These are phyloP conservation scores for Chaetoscypha palmicola DNA, from an alignment of 2,329 filamentous ascomycete genomes.

Conservation along the genomic window DNA sequence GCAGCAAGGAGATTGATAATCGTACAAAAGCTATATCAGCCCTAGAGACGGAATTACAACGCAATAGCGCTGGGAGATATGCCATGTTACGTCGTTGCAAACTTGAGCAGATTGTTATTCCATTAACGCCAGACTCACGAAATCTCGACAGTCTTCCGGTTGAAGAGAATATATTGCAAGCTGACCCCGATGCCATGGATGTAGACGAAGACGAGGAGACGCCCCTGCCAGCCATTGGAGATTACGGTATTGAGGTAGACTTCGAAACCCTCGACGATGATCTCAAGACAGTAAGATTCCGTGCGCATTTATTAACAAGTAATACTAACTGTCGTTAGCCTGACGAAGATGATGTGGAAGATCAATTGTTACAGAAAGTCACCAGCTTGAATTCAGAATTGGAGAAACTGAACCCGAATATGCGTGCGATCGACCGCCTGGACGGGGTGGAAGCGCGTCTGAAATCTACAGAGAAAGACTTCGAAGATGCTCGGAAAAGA, in stretches of 20 bases:
- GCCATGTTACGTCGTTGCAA: slow-evolving; percentile 81
- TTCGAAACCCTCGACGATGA: slow-evolving; percentile 79
- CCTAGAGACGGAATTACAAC: slow-evolving; percentile 81
- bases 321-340: slow-evolving; percentile 41
- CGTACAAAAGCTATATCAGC: slow-evolving; percentile 66
- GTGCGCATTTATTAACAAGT: slow-evolving; percentile 26
- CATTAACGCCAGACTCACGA: slow-evolving; percentile 63
- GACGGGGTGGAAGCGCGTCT: slow-evolving; percentile 79
- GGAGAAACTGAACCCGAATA: slow-evolving; percentile 93
- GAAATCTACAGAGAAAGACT: slow-evolving; percentile 79
- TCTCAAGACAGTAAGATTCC: slow-evolving; percentile 60
- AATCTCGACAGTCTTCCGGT: slow-evolving; percentile 77
- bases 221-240: slow-evolving; percentile 63
- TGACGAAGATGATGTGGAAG: slow-evolving; percentile 63
- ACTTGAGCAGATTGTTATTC: slow-evolving; percentile 85
- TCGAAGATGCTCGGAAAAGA: slow-evolving; percentile 71
- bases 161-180: slow-evolving; percentile 70
- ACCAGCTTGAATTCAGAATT: slow-evolving; percentile 67
- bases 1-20: slow-evolving; percentile 74
- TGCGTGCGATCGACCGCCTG: slow-evolving; percentile 87
- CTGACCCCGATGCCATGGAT: slow-evolving; percentile 86
- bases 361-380: slow-evolving; percentile 71
- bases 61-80: slow-evolving; percentile 77
- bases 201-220: slow-evolving; percentile 70
- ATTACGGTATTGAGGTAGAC: slow-evolving; percentile 87